These are phyloP conservation scores for Stachybotrys chartarum DNA, from an alignment of 2,329 filamentous ascomycete species.

Conservation along the genomic window DNA sequence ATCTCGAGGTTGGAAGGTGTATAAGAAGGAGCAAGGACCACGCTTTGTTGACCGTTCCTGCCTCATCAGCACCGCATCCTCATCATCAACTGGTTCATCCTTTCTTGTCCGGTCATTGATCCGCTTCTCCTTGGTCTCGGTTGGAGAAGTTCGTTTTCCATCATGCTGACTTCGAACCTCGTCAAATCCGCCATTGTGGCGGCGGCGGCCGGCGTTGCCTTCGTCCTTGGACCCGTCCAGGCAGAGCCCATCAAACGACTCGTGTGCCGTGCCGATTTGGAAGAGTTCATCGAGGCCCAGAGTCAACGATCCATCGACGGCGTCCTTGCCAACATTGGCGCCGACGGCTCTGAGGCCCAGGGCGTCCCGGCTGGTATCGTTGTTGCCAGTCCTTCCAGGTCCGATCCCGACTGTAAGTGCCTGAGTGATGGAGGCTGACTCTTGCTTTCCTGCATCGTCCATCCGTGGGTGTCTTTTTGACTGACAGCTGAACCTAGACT, in stretches of 20 bases:
- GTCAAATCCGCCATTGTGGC: neutral
- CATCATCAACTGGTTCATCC: too few relatives aligned
- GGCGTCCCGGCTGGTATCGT: slow-evolving; percentile 43
- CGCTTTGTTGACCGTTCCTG: neutral
- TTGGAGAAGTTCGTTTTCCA: neutral
- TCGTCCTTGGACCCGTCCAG: slow-evolving; percentile 42
- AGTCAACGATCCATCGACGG: slow-evolving; percentile 10
- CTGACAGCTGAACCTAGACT: slow-evolving; percentile 41
- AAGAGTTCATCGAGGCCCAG: slow-evolving; percentile 11
- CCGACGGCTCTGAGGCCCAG: slow-evolving; percentile 37
- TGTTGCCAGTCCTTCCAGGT: slow-evolving; percentile 45
- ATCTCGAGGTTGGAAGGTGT: neutral
- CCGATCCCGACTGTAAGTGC: slow-evolving; percentile 44
- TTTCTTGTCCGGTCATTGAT: too few relatives aligned
- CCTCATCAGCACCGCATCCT: neutral
- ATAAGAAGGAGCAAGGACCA: neutral
- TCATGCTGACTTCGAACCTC: neutral
- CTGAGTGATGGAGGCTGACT: neutral
- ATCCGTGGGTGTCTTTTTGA: neutral
- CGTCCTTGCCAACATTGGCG: slow-evolving; percentile 41
- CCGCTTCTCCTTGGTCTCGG: neutral
- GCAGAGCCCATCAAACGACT: slow-evolving; percentile 37
- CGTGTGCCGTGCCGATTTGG: slow-evolving; percentile 14
- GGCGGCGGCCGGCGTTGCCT: slow-evolving; percentile 19
- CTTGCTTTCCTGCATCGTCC: too few relatives aligned